These are phyloP conservation scores for Durusdinium trenchii DNA, from an alignment of 73 alveolate species.

Conservation along the genomic window DNA sequence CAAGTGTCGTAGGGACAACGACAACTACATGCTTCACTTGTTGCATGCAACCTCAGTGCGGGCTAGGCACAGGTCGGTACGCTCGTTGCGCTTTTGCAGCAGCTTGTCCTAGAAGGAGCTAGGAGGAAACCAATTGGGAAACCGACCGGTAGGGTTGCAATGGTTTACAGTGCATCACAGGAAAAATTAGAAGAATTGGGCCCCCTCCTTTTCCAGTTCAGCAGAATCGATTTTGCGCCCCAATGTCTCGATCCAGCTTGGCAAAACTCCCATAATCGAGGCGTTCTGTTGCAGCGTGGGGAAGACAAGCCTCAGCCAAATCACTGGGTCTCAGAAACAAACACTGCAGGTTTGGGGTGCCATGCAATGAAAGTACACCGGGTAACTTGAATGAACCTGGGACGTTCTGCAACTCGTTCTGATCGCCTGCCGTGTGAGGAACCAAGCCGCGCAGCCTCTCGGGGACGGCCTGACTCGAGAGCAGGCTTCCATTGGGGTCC, in stretches of 20 bases:
- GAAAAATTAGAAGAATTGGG: too few species aligned
- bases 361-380: background rate
- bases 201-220: background rate
- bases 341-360: background rate
- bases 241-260: background rate
- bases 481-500: conserved; percentile 1
- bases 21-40: too few species aligned
- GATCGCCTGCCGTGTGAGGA: background rate
- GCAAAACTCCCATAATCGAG: background rate
- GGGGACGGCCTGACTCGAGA: background rate
- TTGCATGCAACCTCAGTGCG: too few species aligned
- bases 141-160: too few species aligned
- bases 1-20: too few species aligned
- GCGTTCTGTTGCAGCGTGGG: conserved; percentile 5
- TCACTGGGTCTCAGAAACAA: background rate
- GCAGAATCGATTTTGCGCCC: conserved; percentile 4
- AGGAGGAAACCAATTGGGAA: too few species aligned
- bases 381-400: background rate
- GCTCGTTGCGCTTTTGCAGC: too few species aligned
- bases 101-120: too few species aligned
- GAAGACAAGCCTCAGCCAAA: background rate
- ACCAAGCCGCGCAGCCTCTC: background rate
- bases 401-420: background rate
- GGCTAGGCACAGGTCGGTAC: too few species aligned
- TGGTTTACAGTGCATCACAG: too few species aligned